Conservation (phyloP, 73 alveolate genomes). For the Paramecium primaurelia region DNA sequence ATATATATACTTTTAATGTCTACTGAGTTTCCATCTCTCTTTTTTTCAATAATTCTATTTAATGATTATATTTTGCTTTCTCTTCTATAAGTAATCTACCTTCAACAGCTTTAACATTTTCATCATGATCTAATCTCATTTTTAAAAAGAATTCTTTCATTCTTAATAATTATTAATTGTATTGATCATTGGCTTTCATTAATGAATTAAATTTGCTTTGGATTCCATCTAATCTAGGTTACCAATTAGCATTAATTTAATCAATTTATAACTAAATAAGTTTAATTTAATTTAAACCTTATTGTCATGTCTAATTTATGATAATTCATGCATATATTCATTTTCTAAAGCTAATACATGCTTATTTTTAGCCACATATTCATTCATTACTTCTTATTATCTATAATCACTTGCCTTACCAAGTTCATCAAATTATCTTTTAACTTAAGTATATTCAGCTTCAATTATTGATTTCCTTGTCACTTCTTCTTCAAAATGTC, state of each 20-base stretch:
- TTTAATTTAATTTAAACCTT: not conserved
- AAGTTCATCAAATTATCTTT: not conserved
- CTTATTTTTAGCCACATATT: conserved; percentile 24
- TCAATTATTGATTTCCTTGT: not conserved
- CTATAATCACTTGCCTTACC: not conserved
- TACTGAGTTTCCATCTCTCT: not conserved
- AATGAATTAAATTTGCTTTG: not conserved
- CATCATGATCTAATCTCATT: conserved; percentile 48
- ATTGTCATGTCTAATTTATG: not conserved
- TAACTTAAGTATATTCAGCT: conserved; percentile 5
- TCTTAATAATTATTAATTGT: not conserved
- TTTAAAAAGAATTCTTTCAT: conserved; percentile 22
- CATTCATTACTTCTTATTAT: not conserved
- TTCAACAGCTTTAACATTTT: not conserved
- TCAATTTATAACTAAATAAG: not conserved
- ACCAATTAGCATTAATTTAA: not conserved
- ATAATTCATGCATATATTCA: conserved; percentile 24
- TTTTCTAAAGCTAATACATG: conserved; percentile 6
- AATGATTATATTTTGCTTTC: not conserved
- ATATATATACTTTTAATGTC: not conserved
- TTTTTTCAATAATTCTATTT: not conserved
- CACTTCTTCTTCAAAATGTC: not conserved
- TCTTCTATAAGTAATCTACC: conserved; percentile 6
- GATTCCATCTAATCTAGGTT: conserved; percentile 12
- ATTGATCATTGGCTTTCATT: not conserved